Evolutionary conservation across 208 protist genomes (phyloP), one percentile per base, ranked within the genome.

Genomic region (Leishmania arabica): DNA sequence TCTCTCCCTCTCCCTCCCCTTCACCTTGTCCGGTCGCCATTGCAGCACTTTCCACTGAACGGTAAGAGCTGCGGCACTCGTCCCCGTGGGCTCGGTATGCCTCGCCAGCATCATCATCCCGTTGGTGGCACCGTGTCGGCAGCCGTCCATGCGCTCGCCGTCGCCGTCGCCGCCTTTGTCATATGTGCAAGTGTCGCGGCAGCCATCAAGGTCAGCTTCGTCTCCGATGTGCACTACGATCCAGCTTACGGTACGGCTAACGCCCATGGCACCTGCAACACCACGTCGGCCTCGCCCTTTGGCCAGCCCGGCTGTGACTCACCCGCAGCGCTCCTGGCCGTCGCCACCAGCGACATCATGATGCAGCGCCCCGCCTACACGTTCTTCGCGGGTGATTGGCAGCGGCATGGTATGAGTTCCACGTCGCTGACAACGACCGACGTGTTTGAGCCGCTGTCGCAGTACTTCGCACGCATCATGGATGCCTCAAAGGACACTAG

Each of bases 141-240:
- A 56, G 37, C 60, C 6, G 70, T 31, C 62, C 72, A 37, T 37
- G 49, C 69, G 72, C 72, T 79, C 68, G 40, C 54, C 19, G 27
- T 78, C n/a, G 72, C 54, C 37, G 45, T 51, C 21, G 56, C 80
- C 15, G 21, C 86, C 40, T 9, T 77, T 60, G 6, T 70, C 37
- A 49, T 69, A 15, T 68, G 73, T 34, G 37, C 56, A 8, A 56
- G 9, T 21, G 60, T 49, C 24, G 64, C 45, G 8, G 27, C 72
- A 58, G 84, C 84, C 0, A 42, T 90, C 58, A 77, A 88, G 1
- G 53, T 95, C 9, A 91, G 80, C 53, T 62, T 96, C 7, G 77
- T 95, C 21, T 94, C 91, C 4, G 94, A 97, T 64, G 88, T 91
- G 71, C 94, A 97, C 81, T 91, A 88, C 70, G 94, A 97, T 78